Evolutionary conservation across 148 eudicot genomes (phyloP).

Genomic region (Chenopodium quinoa): DNA sequence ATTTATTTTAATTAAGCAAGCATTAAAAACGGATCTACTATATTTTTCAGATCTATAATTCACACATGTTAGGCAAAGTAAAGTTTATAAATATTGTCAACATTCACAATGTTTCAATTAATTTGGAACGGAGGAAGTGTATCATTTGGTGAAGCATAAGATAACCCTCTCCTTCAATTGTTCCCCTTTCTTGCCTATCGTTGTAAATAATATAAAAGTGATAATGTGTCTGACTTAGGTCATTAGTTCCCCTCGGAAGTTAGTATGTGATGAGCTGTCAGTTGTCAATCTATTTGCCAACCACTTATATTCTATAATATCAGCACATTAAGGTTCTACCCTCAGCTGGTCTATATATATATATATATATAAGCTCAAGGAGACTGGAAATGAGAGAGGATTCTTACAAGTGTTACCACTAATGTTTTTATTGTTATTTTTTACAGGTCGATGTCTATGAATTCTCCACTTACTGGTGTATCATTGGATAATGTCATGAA

Average conservation of each 20-base stretch:
- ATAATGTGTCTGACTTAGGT: neutral
- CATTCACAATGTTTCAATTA: too few relatives aligned
- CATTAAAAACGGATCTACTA: too few relatives aligned
- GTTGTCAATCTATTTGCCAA: neutral
- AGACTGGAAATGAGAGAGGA: neutral
- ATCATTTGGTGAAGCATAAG: neutral
- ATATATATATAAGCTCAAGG: neutral
- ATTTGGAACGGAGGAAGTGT: too few relatives aligned
- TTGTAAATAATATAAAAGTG: neutral
- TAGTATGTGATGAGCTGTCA: neutral
- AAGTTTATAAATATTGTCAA: too few relatives aligned
- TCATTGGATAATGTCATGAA: constrained; percentile 49
- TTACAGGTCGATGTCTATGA: constrained; percentile 41
- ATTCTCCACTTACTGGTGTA: constrained; percentile 37
- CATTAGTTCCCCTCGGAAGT: neutral
- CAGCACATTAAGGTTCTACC: neutral
- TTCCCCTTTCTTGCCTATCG: neutral
- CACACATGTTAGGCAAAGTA: too few relatives aligned
- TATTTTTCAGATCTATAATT: too few relatives aligned
- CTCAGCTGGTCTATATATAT: too few relatives aligned
- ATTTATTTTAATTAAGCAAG: too few relatives aligned
- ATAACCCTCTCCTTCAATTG: neutral
- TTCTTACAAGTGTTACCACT: neutral
- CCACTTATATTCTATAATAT: neutral
- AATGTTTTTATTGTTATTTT: neutral